Evolutionary conservation across 2,329 filamentous ascomycete species (phyloP).

Genomic region (Torrubiellomyces zombiae): DNA sequence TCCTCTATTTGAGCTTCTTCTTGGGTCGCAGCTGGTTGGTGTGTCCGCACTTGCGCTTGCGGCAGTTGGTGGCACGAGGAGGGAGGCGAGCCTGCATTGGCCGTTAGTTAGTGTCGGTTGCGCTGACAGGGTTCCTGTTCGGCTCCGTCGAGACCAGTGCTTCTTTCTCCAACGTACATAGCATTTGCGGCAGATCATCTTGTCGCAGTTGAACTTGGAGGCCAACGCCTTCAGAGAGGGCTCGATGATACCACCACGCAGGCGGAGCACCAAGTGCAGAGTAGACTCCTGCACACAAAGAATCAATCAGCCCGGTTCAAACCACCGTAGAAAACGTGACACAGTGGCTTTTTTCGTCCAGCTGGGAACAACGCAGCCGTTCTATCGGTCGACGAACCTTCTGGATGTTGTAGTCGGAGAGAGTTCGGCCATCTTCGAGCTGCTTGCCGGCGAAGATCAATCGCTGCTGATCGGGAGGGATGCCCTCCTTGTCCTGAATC

Average conservation of each 20-base stretch:
- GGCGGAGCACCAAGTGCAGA: conserved; percentile 94
- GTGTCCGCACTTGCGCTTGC: conserved; percentile 99
- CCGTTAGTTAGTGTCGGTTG: conserved; percentile 7
- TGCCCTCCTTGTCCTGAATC: conserved; percentile 99
- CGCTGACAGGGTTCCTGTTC: no score
- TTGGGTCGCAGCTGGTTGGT: conserved; percentile 99
- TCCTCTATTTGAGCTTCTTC: conserved; percentile 90
- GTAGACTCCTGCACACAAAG: conserved; percentile 61
- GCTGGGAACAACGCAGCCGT: not conserved
- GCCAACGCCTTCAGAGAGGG: conserved; percentile 96
- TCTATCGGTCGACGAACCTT: conserved; percentile 46
- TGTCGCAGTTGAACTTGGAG: conserved; percentile 99
- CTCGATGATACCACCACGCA: conserved; percentile 98
- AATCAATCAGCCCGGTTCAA: not conserved
- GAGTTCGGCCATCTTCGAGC: conserved; percentile 92
- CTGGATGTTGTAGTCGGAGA: conserved; percentile 98
- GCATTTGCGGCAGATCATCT: conserved; percentile 99
- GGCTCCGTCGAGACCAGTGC: not conserved
- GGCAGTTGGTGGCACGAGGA: conserved; percentile 98
- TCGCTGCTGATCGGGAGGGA: conserved; percentile 94
- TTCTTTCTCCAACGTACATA: conserved; percentile 50
- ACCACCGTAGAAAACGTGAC: no score
- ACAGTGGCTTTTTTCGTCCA: conserved; percentile 1
- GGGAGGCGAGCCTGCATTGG: conserved; percentile 56
- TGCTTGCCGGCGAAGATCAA: conserved; percentile 99